Evolutionary conservation across 2,329 filamentous ascomycete species (phyloP).

Genomic region (Dichotomopilus funicola): DNA sequence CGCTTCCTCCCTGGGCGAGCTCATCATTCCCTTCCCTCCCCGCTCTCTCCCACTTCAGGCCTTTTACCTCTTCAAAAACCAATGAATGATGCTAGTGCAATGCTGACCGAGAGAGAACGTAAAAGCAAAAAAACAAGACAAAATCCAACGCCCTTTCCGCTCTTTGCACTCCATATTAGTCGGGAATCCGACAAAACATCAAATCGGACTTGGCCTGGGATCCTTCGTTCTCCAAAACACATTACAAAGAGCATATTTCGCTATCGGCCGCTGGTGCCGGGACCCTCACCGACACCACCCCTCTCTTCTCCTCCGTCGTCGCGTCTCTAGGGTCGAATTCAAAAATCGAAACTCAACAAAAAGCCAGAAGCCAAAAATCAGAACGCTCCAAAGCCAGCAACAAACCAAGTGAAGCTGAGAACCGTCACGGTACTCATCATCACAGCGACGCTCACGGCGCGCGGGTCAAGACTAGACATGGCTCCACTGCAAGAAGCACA

Average conservation of each 20-base stretch:
- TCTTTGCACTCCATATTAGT: constrained; percentile 5
- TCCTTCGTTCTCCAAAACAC: not conserved
- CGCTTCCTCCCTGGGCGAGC: not conserved
- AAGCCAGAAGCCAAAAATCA: too few species aligned
- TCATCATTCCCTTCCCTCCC: too few species aligned
- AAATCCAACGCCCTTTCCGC: constrained; percentile 9
- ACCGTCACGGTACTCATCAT: constrained; percentile 52
- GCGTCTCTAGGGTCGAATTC: constrained; percentile 13
- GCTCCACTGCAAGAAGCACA: constrained; percentile 54
- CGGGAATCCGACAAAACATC: not conserved
- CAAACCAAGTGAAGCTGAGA: constrained; percentile 59
- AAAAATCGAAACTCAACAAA: not conserved
- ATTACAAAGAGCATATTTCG: constrained; percentile 17
- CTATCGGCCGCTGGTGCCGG: not conserved
- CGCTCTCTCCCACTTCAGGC: too few species aligned
- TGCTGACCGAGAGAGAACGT: not conserved
- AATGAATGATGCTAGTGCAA: constrained; percentile 2
- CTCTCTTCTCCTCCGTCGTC: not conserved
- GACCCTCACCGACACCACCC: not conserved
- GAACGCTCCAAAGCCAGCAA: constrained; percentile 39
- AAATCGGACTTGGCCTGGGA: not conserved
- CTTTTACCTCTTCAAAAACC: not conserved
- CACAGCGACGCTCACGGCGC: constrained; percentile 44
- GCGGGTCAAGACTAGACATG: constrained; percentile 39
- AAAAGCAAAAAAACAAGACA: not conserved